Conservation (phyloP, 805 yeast species). For the Sugiyamaella marilandica region DNA sequence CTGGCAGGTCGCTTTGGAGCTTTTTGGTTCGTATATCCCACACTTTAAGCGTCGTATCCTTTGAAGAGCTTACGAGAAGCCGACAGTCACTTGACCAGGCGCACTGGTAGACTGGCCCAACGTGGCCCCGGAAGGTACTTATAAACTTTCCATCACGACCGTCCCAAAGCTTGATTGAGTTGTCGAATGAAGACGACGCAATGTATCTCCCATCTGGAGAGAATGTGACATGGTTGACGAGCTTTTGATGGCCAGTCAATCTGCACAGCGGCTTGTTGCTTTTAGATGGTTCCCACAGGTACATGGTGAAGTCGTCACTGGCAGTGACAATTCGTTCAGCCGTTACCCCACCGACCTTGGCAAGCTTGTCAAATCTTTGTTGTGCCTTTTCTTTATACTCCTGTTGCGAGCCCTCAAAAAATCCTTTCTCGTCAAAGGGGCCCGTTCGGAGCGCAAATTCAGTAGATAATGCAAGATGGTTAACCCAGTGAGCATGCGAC, state of each 20-base stretch:
- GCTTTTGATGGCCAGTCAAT: constrained; percentile 96
- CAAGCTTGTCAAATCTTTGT: constrained; percentile 57
- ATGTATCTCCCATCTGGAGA: constrained; percentile 92
- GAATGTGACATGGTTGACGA: constrained; percentile 92
- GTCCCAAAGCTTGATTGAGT: constrained; percentile 94
- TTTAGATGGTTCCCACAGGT: constrained; percentile 87
- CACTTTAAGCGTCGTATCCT: constrained; percentile 91
- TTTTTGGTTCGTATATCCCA: constrained; percentile 92
- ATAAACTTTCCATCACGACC: constrained; percentile 87
- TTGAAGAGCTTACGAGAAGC: constrained; percentile 85
- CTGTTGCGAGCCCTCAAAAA: constrained; percentile 23
- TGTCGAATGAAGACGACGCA: constrained; percentile 92
- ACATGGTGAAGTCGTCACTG: constrained; percentile 97
- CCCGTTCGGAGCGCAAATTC: constrained; percentile 86
- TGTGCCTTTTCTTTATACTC: constrained; percentile 54
- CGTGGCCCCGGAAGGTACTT: constrained; percentile 92
- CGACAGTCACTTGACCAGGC: constrained; percentile 97
- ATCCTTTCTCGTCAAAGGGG: constrained; percentile 72
- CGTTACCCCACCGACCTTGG: constrained; percentile 49
- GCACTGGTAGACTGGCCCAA: constrained; percentile 95
- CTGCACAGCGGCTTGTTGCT: constrained; percentile 79
- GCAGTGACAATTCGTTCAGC: constrained; percentile 88
- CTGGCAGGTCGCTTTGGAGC: constrained; percentile 84
- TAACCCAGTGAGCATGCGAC: constrained; percentile 97
- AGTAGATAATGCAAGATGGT: constrained; percentile 86